Base-by-base conservation (phyloP, 2,329 filamentous ascomycete genomes). In the Talaromyces amestolkiae region DNA sequence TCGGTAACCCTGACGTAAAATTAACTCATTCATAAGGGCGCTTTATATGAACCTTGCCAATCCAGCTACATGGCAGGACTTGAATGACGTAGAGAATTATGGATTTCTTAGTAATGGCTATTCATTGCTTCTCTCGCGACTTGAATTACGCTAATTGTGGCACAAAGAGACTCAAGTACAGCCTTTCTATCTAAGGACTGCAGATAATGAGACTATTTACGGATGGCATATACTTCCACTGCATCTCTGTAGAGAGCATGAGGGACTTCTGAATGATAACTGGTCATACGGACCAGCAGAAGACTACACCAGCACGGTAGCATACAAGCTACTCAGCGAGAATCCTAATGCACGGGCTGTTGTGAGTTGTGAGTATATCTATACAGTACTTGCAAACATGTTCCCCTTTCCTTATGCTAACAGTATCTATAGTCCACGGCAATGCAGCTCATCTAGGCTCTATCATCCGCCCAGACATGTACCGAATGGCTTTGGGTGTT, bases 151-250 rank as follows among this genome's bases (percentile, higher is more conserved):
- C 37, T 59, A 33, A 59, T 33, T 53, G 6, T 47, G 1, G 37
- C 17, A 54, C 27, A 11, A 70, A 94, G 91, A 87, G 74, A 92
- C 93, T 70, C 94, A 98, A 79, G 90, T 96, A 2, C 93, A 92
- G 6, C 91, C 94, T 0, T 97, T 98, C 76, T 87, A 86, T 58
- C 79, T 98, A 43, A 80, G 79, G 3, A 95, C 92, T 0, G 81
- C 87, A 1, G 93, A 97, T 75, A 87, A 88, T 45, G 89, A 93
- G 76, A 87, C 82, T 2, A 80, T 98, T 19, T 96, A 95, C 74
- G 91, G 91, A 31, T 98, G 94, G 94, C 94, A 97, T 73, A 85
- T 98, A 63, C 80, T 97, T 58, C 94, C 94, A 0, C 78, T 96
- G 7, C 87, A 89, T 61, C 81, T 92, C 0, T 96, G 96, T 75